Percentiles rank a stretch among this genome's conserved stretches.
phyloP scores from a whole-genome alignment of 331 rosid species.

The Saraca asoca region DNA sequence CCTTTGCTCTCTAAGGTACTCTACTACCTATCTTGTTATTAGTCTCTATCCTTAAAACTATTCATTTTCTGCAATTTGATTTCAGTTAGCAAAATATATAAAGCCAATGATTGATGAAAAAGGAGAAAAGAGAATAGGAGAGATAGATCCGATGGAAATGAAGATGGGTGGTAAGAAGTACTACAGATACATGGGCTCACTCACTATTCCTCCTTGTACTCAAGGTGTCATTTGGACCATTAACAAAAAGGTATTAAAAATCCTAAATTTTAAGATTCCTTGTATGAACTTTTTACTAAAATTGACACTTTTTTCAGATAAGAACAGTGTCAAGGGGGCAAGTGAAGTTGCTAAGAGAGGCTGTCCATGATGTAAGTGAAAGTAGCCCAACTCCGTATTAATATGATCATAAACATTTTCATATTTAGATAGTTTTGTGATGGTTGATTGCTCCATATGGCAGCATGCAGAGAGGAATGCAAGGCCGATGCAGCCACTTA shows the following conservation, averaged over 20 bases:
- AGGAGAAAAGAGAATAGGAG: conserved; percentile 40
- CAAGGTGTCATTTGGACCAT: conserved; percentile 75
- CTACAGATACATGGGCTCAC: conserved; percentile 71
- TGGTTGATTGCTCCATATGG: conserved; percentile 16
- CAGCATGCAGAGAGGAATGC: conserved; percentile 68
- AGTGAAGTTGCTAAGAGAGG: conserved; percentile 47
- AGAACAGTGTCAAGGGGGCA: conserved; percentile 48
- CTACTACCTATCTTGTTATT: too few relatives aligned
- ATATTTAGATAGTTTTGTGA: neutral
- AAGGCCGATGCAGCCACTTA: conserved; percentile 59
- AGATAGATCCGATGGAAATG: conserved; percentile 49
- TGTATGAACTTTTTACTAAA: neutral
- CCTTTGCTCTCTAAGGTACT: conserved; percentile 55
- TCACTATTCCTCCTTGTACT: conserved; percentile 78
- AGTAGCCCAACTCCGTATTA: neutral
- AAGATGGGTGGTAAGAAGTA: conserved; percentile 47
- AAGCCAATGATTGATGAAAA: conserved; percentile 31
- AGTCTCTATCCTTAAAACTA: neutral
- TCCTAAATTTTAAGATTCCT: neutral
- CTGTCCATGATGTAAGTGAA: conserved; percentile 60
- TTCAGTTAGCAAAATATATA: conserved; percentile 47
- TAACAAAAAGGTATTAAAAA: conserved; percentile 47
- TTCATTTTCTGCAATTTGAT: neutral
- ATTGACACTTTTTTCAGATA: conserved; percentile 42
- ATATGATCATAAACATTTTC: neutral